These are phyloP conservation scores for Apiotrichum akiyoshidainum DNA, from an alignment of 1,284 basidiomycete genomes.

Conservation along the genomic window DNA sequence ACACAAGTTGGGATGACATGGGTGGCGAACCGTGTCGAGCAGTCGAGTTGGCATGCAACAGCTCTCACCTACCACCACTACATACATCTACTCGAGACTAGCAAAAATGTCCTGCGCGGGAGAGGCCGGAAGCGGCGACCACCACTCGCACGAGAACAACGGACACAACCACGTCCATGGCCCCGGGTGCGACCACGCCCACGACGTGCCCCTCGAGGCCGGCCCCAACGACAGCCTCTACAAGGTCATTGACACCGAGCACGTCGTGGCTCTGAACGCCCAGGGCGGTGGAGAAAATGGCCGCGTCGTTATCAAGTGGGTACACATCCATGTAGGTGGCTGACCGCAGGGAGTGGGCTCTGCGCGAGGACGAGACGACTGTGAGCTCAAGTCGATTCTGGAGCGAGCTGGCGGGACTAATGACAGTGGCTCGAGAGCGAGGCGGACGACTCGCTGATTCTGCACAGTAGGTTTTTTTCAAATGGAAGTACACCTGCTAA, in stretches of 20 bases:
- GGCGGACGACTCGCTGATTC: constrained; percentile 48
- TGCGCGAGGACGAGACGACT: constrained; percentile 42
- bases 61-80: background rate
- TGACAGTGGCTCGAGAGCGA: constrained; percentile 43
- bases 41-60: too few relatives aligned
- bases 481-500: background rate
- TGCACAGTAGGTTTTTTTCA: constrained; percentile 36
- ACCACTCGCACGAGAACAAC: constrained; percentile 24
- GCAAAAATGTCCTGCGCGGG: constrained; percentile 34
- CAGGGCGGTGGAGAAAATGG: constrained; percentile 43
- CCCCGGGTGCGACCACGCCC: constrained; percentile 32
- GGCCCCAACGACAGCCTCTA: constrained; percentile 47
- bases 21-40: too few relatives aligned
- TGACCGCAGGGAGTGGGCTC: constrained; percentile 37
- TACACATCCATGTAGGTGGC: background rate
- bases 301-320: constrained; percentile 50
- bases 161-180: constrained; percentile 27
- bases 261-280: constrained; percentile 49
- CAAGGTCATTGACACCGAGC: constrained; percentile 41
- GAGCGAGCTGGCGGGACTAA: constrained; percentile 25
- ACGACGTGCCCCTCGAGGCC: constrained; percentile 44
- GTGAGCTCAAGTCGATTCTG: constrained; percentile 26
- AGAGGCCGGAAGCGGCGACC: constrained; percentile 29
- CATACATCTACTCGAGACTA: too few relatives aligned
- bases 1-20: too few relatives aligned